Evolutionary conservation across 164 flowering plant species (phyloP).

Genomic region (Platanus orientalis): DNA sequence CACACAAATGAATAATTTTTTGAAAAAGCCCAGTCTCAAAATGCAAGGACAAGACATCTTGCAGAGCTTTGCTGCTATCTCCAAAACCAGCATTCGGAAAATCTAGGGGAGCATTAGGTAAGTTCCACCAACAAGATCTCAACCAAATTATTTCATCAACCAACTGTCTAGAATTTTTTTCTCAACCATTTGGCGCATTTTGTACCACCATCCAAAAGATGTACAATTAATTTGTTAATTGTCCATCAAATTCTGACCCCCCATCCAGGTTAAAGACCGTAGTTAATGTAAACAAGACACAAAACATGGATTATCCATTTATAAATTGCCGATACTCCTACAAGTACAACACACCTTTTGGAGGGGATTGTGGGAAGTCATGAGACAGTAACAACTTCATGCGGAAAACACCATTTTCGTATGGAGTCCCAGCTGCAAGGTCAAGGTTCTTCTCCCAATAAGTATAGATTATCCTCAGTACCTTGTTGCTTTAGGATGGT

Average conservation of each 20-base stretch:
- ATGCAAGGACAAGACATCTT: background rate
- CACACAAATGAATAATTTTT: background rate
- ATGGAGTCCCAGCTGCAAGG: conserved; percentile 96
- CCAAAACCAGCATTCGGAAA: no score
- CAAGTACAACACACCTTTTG: conserved; percentile 65
- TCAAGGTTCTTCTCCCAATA: conserved; percentile 2
- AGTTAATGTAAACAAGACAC: background rate
- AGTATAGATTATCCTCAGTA: conserved; percentile 1
- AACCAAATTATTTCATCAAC: no score
- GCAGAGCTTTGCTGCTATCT: background rate
- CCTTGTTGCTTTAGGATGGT: background rate
- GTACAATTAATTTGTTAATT: no score
- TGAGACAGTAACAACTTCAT: conserved; percentile 83
- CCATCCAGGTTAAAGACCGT: background rate
- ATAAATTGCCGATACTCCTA: background rate
- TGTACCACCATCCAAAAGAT: no score
- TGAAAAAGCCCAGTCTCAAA: background rate
- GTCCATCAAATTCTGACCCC: background rate
- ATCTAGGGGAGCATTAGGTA: no score
- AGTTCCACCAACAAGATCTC: no score
- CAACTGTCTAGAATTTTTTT: no score
- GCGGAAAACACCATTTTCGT: conserved; percentile 90
- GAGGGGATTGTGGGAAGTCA: conserved; percentile 95
- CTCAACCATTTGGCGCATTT: no score
- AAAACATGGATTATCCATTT: background rate